These are phyloP conservation scores for Hibiscus syriacus DNA, from an alignment of 345 rosid genomes.

Conservation along the genomic window DNA sequence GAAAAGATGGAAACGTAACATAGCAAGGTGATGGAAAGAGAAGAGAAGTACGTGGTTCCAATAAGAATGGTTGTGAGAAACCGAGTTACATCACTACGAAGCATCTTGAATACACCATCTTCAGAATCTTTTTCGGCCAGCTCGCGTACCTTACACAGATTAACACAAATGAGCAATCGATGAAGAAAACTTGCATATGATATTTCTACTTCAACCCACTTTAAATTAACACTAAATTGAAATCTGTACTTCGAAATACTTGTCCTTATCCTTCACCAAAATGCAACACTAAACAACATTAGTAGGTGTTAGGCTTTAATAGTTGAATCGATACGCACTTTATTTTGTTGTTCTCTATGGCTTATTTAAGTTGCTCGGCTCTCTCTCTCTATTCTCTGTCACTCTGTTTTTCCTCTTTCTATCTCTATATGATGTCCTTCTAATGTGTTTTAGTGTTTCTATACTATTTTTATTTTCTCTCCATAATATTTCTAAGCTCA, in stretches of 20 bases:
- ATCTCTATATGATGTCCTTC: not conserved
- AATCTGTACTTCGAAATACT: not conserved
- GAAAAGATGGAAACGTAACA: slow-evolving; percentile 6
- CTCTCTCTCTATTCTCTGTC: no score
- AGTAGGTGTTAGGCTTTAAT: no score
- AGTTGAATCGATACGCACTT: no score
- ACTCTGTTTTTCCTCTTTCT: not conserved
- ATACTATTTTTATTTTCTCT: not conserved
- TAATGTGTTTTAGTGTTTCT: not conserved
- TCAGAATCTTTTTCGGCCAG: slow-evolving; percentile 95
- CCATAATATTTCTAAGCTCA: not conserved
- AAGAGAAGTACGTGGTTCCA: slow-evolving; percentile 82
- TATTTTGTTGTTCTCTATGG: no score
- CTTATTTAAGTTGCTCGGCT: no score
- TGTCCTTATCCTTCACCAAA: not conserved
- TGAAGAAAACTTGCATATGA: not conserved
- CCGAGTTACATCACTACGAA: slow-evolving; percentile 94
- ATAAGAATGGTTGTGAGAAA: slow-evolving; percentile 96
- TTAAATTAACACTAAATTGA: not conserved
- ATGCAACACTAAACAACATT: not conserved
- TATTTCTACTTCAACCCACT: not conserved
- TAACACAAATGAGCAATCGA: slow-evolving; percentile 15
- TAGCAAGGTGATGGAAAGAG: slow-evolving; percentile 13
- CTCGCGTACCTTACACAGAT: slow-evolving; percentile 71
- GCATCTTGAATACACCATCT: slow-evolving; percentile 92